phyloP scores from a whole-genome alignment of 805 yeast species.

The Saccharomycopsis schoenii region DNA sequence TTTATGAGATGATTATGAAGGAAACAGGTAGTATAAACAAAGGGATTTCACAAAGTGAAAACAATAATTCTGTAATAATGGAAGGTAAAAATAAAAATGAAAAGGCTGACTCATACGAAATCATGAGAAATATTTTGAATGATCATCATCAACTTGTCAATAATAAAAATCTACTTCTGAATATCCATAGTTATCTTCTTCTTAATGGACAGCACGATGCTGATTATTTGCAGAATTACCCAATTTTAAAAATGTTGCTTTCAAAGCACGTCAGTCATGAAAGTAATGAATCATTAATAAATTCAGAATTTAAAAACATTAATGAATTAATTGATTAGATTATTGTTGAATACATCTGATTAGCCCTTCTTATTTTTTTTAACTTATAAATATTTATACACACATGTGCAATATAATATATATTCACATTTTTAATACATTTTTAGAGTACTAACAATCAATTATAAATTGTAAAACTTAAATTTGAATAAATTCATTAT shows the following conservation, averaged over 20 bases:
- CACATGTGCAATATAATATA: neutral
- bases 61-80: neutral
- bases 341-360: neutral
- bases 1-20: neutral
- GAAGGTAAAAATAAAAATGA: neutral
- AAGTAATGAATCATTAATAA: slow-evolving; percentile 37
- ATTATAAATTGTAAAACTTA: too few relatives aligned
- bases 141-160: neutral
- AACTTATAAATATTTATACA: neutral
- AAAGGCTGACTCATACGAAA: neutral
- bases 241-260: slow-evolving; percentile 6
- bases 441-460: neutral
- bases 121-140: neutral
- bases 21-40: neutral
- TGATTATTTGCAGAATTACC: slow-evolving; percentile 1
- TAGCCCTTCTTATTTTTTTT: neutral
- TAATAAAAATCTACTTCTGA: neutral
- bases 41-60: neutral
- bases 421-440: neutral
- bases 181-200: neutral
- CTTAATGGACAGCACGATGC: neutral
- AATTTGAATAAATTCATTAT: too few relatives aligned
- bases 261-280: slow-evolving; percentile 32
- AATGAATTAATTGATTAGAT: neutral
- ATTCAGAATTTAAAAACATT: neutral